A percentile compares a stretch with the other conserved stretches of the same genome.
These are phyloP conservation scores for Paragyromitra xinjiangensis DNA, from an alignment of 495 filamentous ascomycete species.

Conservation along the genomic window DNA sequence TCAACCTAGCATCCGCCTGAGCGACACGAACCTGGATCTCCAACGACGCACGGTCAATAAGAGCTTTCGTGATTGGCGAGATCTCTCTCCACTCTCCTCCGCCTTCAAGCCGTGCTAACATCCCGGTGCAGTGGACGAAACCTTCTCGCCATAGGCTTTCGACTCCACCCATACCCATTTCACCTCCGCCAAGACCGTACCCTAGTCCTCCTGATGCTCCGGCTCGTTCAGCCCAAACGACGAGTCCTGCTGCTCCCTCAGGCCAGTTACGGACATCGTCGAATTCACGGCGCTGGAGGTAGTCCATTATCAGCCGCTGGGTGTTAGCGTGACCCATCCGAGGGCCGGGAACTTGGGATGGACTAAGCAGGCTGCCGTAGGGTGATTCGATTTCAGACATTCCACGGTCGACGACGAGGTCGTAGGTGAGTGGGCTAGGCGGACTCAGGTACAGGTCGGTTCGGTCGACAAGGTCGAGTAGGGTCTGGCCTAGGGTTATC, in stretches of 20 bases:
- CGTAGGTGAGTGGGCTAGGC: constrained; percentile 51
- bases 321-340: constrained; percentile 50
- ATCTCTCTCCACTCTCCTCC: constrained; percentile 68
- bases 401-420: constrained; percentile 52
- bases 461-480: constrained; percentile 67
- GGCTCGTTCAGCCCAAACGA: constrained; percentile 71
- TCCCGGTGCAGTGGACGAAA: constrained; percentile 73
- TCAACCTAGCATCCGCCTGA: constrained; percentile 68
- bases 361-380: constrained; percentile 48
- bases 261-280: constrained; percentile 74
- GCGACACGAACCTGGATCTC: constrained; percentile 71
- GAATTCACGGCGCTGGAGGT: constrained; percentile 66
- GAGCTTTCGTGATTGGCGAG: constrained; percentile 70
- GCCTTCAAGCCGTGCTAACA: constrained; percentile 66
- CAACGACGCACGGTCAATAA: constrained; percentile 70
- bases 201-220: constrained; percentile 58
- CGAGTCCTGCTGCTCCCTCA: constrained; percentile 67
- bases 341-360: constrained; percentile 51
- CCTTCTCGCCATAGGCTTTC: constrained; percentile 73
- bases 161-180: constrained; percentile 61
- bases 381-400: constrained; percentile 53
- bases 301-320: constrained; percentile 63
- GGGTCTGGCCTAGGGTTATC: constrained; percentile 66
- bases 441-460: constrained; percentile 65
- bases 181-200: constrained; percentile 47